Evolutionary conservation across 176 grass and related monocot genomes (phyloP), one percentile per base, ranked within the genome.

Genomic region (Lolium rigidum): DNA sequence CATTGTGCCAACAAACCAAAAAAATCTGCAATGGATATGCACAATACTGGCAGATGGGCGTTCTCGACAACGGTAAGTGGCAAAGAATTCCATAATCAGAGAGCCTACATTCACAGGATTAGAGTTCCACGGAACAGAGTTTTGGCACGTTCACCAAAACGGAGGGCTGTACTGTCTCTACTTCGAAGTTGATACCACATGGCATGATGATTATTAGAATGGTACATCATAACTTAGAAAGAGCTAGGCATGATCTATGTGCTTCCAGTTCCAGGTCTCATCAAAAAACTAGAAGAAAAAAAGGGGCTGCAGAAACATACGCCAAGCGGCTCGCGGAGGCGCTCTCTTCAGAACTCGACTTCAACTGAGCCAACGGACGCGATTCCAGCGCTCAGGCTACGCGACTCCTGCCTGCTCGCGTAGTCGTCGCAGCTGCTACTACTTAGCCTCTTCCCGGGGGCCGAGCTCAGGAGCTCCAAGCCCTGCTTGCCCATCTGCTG

Each of bases 401-500:
- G 91, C 18, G 93, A 88, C 31, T 98, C 92, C 80, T 95, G 91
- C 84, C 90, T 89, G 81, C 89, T 87, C 12, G 86, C 83, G 21
- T 95, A 98, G 83, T 88, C 85, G 5, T 98, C 96, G 13, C 94
- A 98, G 58, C 86, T 87, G 89, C 60, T 94, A 11, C 72, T 22
- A 4, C 62, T 62, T 43, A 94, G 83, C 78, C 80, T 70, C 83
- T 87, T 94, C 8, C 81, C 70, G 0, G 91, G 84, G 77, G 84
- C 84, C 7, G 96, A 89, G 85, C 82, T 95, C 82, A 94, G 79
- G 38, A 95, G 90, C 80, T 92, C 78, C 4, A 92, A 71, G 21
- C 86, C 95, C 82, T 94, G 95, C 90, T 87, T 93, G 51, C 91
- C 86, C 93, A 98, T 95, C 88, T 94, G 93, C 92, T 98, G 91